These are phyloP conservation scores for Rhodotorula taiwanensis DNA, from an alignment of 768 basidiomycete species.

Conservation along the genomic window DNA sequence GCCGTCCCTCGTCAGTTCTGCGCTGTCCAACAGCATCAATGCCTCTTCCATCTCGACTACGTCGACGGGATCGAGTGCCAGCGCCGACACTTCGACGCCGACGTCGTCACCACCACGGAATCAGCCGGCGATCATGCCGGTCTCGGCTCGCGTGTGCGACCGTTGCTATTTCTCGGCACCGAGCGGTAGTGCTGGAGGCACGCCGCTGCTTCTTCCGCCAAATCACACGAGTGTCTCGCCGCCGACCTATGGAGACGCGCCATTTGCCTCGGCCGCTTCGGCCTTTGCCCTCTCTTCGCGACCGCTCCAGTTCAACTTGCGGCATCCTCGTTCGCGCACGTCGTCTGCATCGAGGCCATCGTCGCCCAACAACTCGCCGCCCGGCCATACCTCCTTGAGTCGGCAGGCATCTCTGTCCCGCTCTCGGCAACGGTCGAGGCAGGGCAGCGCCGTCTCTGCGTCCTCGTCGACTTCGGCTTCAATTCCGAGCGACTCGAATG, in stretches of 20 bases:
- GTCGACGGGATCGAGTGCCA: background rate
- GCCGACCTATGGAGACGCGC: background rate
- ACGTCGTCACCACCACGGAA: slow-evolving; percentile 10
- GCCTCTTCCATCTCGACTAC: slow-evolving; percentile 16
- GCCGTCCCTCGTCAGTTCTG: slow-evolving; percentile 27
- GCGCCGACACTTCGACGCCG: background rate
- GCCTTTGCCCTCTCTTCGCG: background rate
- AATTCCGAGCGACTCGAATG: too few species aligned
- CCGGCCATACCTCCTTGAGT: background rate
- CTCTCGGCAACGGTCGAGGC: slow-evolving; percentile 15
- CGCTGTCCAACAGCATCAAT: slow-evolving; percentile 3
- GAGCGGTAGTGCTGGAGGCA: background rate
- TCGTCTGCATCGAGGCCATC: slow-evolving; percentile 6
- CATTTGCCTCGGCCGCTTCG: slow-evolving; percentile 5
- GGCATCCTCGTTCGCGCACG: slow-evolving; percentile 20
- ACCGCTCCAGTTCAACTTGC: slow-evolving; percentile 10
- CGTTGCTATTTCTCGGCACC: slow-evolving; percentile 31
- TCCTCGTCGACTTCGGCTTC: slow-evolving; percentile 7
- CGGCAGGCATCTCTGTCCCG: background rate
- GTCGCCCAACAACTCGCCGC: slow-evolving; percentile 3
- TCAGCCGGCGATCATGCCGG: slow-evolving; percentile 8
- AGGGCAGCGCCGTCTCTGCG: slow-evolving; percentile 7
- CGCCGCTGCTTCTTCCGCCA: slow-evolving; percentile 20
- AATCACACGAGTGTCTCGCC: background rate
- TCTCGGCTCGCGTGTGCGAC: slow-evolving; percentile 29